phyloP scores from a whole-genome alignment of 148 eudicot species.

The Cornus florida region DNA sequence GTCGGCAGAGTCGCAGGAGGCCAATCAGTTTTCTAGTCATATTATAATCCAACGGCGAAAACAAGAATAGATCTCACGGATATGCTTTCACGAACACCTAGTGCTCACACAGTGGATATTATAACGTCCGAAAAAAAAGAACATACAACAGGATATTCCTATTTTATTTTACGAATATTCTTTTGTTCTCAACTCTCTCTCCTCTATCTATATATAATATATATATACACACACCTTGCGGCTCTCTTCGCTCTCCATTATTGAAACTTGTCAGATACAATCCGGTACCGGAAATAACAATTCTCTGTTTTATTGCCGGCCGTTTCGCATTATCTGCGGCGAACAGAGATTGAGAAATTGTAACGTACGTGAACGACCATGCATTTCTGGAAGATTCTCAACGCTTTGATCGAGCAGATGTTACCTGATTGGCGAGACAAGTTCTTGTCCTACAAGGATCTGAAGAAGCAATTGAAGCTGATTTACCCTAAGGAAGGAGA shows the following conservation, averaged over 20 bases:
- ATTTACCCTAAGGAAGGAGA: conserved; percentile 33
- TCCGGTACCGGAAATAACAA: too few species aligned
- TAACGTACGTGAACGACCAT: conserved; percentile 12
- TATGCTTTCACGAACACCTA: neutral
- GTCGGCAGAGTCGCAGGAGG: too few species aligned
- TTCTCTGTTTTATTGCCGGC: neutral
- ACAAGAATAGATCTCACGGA: too few species aligned
- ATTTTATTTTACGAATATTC: neutral
- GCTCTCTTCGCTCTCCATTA: neutral
- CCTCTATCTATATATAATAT: neutral
- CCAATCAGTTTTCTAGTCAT: too few species aligned
- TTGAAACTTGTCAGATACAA: too few species aligned
- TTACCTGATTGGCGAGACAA: conserved; percentile 80
- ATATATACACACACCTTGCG: neutral
- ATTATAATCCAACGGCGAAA: too few species aligned
- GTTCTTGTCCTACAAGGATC: conserved; percentile 67
- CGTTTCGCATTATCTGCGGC: neutral
- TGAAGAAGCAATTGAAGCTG: conserved; percentile 59
- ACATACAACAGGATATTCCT: neutral
- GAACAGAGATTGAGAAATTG: too few species aligned
- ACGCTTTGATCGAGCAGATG: conserved; percentile 49
- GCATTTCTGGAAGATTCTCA: conserved; percentile 68
- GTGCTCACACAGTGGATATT: too few species aligned
- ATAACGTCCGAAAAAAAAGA: too few species aligned
- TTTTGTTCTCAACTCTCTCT: neutral